Evolutionary conservation across 2,329 filamentous ascomycete species (phyloP).

Genomic region (Colletotrichum filicis): DNA sequence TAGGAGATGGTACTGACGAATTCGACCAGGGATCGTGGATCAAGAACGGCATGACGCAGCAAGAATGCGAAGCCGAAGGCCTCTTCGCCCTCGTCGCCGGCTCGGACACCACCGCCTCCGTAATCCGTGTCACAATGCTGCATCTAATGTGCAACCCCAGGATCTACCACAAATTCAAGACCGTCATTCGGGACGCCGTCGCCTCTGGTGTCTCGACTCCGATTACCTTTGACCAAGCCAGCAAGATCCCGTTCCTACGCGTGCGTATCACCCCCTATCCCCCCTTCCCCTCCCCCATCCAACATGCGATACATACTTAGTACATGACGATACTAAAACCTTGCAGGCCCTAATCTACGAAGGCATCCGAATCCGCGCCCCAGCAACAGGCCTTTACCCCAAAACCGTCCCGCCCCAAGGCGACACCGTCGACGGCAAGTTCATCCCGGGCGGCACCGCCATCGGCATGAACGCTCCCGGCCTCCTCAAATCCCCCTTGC

Average conservation of each 20-base stretch:
- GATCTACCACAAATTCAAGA: conserved; percentile 56
- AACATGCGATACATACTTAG: no score
- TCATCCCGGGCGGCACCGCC: conserved; percentile 51
- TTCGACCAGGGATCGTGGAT: conserved; percentile 42
- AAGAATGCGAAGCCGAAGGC: conserved; percentile 43
- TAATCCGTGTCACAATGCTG: conserved; percentile 63
- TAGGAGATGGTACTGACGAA: background rate
- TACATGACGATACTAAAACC: background rate
- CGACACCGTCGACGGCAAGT: conserved; percentile 41
- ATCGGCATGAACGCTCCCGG: conserved; percentile 47
- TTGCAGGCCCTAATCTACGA: conserved; percentile 14
- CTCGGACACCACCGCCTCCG: conserved; percentile 67
- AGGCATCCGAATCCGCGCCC: conserved; percentile 16
- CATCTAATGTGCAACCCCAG: conserved; percentile 62
- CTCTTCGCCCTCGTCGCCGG: conserved; percentile 56
- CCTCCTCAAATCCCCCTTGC: conserved; percentile 53
- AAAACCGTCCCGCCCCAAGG: conserved; percentile 12
- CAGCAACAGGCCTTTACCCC: background rate
- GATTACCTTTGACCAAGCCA: background rate
- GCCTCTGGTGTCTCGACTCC: conserved; percentile 38
- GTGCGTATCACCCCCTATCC: background rate
- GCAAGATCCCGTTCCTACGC: conserved; percentile 1
- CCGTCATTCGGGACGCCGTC: conserved; percentile 55
- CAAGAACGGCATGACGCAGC: conserved; percentile 42
- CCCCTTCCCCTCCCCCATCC: no score